phyloP scores from a whole-genome alignment of 805 yeast species.

The Diddensiella santjacobensis region DNA sequence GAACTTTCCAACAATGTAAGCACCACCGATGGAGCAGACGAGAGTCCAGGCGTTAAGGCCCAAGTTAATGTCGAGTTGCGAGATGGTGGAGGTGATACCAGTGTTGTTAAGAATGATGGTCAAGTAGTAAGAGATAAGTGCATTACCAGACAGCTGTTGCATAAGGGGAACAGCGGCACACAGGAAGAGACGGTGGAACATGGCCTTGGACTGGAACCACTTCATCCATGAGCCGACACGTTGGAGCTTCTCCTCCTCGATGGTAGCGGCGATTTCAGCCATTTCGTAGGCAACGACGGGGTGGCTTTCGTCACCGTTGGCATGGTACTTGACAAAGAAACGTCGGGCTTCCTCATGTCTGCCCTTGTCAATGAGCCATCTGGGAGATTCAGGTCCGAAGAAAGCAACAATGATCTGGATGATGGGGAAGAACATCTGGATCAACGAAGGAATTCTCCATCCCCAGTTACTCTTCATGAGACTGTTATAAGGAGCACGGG shows the following conservation, averaged over 20 bases:
- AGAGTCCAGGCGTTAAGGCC: constrained; percentile 16
- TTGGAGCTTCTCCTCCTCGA: constrained; percentile 19
- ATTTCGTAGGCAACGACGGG: constrained; percentile 26
- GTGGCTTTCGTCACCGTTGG: constrained; percentile 27
- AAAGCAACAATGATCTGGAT: constrained; percentile 46
- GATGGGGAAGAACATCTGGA: constrained; percentile 61
- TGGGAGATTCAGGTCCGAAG: constrained; percentile 39
- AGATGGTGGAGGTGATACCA: constrained; percentile 40
- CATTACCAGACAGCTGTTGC: constrained; percentile 12
- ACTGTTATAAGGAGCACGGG: constrained; percentile 61
- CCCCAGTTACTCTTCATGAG: constrained; percentile 39
- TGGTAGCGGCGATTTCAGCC: constrained; percentile 20
- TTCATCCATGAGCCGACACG: constrained; percentile 13
- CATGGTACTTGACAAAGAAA: constrained; percentile 24
- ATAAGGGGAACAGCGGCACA: constrained; percentile 11
- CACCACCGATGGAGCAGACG: constrained; percentile 10
- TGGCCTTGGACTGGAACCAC: constrained; percentile 17
- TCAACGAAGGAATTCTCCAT: constrained; percentile 74
- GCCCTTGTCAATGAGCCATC: constrained; percentile 45
- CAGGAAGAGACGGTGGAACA: constrained; percentile 14
- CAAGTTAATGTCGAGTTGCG: constrained; percentile 13
- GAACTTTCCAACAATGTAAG: constrained; percentile 14
- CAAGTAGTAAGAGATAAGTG: constrained; percentile 38
- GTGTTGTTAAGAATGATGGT: constrained; percentile 47
- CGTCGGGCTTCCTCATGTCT: constrained; percentile 43